phyloP scores from a whole-genome alignment of 2,329 filamentous ascomycete genomes.

The Emmonsiellopsis sp. region DNA sequence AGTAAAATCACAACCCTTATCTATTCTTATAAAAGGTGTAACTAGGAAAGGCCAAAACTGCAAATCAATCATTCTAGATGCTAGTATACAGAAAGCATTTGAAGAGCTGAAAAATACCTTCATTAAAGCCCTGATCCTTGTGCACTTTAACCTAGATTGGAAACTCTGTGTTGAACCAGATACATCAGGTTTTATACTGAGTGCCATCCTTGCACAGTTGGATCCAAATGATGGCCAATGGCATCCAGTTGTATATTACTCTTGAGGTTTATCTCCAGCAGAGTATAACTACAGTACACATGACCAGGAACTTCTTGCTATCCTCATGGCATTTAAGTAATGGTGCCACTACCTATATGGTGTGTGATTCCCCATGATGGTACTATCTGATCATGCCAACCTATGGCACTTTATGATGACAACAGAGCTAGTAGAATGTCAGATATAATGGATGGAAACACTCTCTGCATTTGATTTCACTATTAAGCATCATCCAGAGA shows the following conservation, averaged over 20 bases:
- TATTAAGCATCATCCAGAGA: slow-evolving; percentile 1
- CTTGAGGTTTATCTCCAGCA: slow-evolving; percentile 11
- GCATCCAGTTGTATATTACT: slow-evolving; percentile 18
- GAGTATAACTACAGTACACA: slow-evolving; percentile 23
- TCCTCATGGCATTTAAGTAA: slow-evolving; percentile 18
- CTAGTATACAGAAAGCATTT: slow-evolving; percentile 9
- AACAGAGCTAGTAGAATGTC: neutral
- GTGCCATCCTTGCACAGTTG: slow-evolving; percentile 13
- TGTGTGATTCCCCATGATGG: slow-evolving; percentile 4
- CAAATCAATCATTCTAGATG: neutral
- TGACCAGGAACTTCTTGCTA: slow-evolving; percentile 24
- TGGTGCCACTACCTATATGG: slow-evolving; percentile 15
- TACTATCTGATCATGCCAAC: slow-evolving; percentile 20
- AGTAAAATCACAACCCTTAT: slow-evolving; percentile 11
- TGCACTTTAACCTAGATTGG: slow-evolving; percentile 12
- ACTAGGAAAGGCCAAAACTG: neutral
- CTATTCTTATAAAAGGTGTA: slow-evolving; percentile 7
- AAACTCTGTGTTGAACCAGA: slow-evolving; percentile 17
- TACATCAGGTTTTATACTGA: slow-evolving; percentile 11
- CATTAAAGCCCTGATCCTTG: slow-evolving; percentile 12
- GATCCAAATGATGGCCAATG: slow-evolving; percentile 9
- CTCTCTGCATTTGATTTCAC: slow-evolving; percentile 1
- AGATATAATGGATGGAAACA: slow-evolving; percentile 5
- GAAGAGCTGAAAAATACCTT: slow-evolving; percentile 12
- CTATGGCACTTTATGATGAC: slow-evolving; percentile 18